A percentile compares a stretch with the other conserved stretches of the same genome.
Conservation (phyloP, 768 basidiomycete genomes). For the Xerocomellus dryophilus region DNA sequence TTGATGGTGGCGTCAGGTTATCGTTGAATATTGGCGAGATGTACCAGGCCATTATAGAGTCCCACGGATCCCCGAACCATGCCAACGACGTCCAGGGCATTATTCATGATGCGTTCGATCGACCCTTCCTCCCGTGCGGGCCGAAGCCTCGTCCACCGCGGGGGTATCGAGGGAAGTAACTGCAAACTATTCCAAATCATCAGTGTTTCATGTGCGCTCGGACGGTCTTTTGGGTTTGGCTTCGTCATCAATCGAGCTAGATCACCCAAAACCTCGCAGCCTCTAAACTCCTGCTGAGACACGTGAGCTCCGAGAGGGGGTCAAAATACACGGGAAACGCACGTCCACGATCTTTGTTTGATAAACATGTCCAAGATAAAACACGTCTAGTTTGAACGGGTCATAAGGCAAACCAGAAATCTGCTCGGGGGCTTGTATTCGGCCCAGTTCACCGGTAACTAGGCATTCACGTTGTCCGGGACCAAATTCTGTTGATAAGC, state of each 20-base stretch:
- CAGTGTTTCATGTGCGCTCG: not conserved
- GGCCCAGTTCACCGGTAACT: slow-evolving; percentile 7
- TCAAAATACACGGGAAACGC: not conserved
- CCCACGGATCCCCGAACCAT: slow-evolving; percentile 9
- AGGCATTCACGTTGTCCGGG: slow-evolving; percentile 5
- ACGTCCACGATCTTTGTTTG: slow-evolving; percentile 15
- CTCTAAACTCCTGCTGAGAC: slow-evolving; percentile 8
- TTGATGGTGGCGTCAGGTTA: not conserved
- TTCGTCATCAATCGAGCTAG: slow-evolving; percentile 6
- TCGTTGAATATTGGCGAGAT: not conserved
- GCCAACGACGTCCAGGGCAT: slow-evolving; percentile 11
- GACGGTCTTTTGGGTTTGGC: slow-evolving; percentile 5
- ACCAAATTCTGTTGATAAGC: slow-evolving; percentile 28
- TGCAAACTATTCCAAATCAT: slow-evolving; percentile 9
- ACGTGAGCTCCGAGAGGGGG: not conserved
- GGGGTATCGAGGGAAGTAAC: not conserved
- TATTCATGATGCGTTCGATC: slow-evolving; percentile 12
- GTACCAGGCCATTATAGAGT: not conserved
- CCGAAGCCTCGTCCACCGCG: slow-evolving; percentile 11
- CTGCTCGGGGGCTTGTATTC: slow-evolving; percentile 24
- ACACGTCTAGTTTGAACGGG: slow-evolving; percentile 32
- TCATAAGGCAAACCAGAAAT: slow-evolving; percentile 20
- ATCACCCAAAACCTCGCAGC: not conserved
- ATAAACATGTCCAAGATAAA: slow-evolving; percentile 27
- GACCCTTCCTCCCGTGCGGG: slow-evolving; percentile 7